Percentiles rank a stretch among this genome's conserved stretches.
These are phyloP conservation scores for Yamadazyma diddensiae DNA, from an alignment of 1,139 yeast genomes.

Conservation along the genomic window DNA sequence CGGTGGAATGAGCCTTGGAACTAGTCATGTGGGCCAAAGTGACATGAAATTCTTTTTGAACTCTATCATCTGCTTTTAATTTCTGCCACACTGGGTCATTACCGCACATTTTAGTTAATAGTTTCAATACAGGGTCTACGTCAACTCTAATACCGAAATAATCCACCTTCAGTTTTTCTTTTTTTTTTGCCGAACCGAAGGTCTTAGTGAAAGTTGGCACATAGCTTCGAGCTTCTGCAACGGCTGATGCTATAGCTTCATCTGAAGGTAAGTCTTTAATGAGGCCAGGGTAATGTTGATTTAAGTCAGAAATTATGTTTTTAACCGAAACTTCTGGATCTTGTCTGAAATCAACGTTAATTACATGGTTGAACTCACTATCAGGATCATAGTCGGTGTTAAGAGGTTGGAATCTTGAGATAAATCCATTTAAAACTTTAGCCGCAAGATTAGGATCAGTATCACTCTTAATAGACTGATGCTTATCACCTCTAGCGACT, in stretches of 20 bases:
- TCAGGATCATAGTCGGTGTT: conserved; percentile 55
- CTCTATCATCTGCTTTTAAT: conserved; percentile 28
- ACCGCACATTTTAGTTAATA: conserved; percentile 9
- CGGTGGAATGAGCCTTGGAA: conserved; percentile 20
- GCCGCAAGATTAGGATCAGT: conserved; percentile 45
- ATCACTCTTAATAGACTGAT: conserved; percentile 70
- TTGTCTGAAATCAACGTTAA: conserved; percentile 48
- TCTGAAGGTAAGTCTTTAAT: conserved; percentile 40
- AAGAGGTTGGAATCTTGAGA: conserved; percentile 65
- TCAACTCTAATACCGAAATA: conserved; percentile 31
- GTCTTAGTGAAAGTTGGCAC: conserved; percentile 49
- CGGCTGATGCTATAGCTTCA: conserved; percentile 38
- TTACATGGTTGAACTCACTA: conserved; percentile 57
- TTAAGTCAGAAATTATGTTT: conserved; percentile 29
- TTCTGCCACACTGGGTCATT: conserved; percentile 26
- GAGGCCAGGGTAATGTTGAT: conserved; percentile 45
- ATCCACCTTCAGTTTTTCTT: conserved; percentile 13
- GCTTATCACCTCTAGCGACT: conserved; percentile 75
- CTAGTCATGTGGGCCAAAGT: conserved; percentile 63
- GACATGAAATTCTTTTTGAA: conserved; percentile 68
- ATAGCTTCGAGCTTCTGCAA: conserved; percentile 47
- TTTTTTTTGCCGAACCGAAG: conserved; percentile 18
- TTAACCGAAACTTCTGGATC: conserved; percentile 52
- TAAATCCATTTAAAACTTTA: conserved; percentile 69
- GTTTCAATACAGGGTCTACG: conserved; percentile 7